phyloP scores from a whole-genome alignment of 306 rosid species.

The Cotoneaster glaucophyllus region DNA sequence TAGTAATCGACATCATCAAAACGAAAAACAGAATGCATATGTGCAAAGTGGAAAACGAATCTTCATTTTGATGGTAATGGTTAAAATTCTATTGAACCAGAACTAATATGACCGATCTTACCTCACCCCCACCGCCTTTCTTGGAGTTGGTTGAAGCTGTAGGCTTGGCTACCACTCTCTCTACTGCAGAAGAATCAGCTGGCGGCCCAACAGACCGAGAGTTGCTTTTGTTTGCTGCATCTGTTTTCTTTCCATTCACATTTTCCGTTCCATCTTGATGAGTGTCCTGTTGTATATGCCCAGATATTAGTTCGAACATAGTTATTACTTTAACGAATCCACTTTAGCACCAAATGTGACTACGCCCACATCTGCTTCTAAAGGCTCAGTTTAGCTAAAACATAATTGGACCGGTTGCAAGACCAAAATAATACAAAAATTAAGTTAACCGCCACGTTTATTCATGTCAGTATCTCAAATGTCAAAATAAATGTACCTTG shows the following conservation, averaged over 20 bases:
- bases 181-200: conserved; percentile 8
- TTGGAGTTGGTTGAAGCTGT: conserved; percentile 28
- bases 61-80: neutral
- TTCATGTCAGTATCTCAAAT: conserved; percentile 1
- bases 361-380: neutral
- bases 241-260: conserved; percentile 34
- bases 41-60: neutral
- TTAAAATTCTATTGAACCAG: neutral
- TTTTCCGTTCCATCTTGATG: conserved; percentile 33
- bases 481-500: conserved; percentile 49
- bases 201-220: conserved; percentile 8
- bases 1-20: neutral
- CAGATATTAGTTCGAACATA: conserved; percentile 2
- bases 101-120: conserved; percentile 25
- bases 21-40: neutral
- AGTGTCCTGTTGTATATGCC: conserved; percentile 40
- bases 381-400: neutral
- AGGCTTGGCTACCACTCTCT: conserved; percentile 3
- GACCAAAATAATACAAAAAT: neutral
- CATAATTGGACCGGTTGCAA: neutral
- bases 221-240: neutral
- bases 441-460: conserved; percentile 4
- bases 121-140: conserved; percentile 61
- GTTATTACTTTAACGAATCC: neutral
- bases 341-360: neutral